Evolutionary conservation across 768 basidiomycete species (phyloP).

Genomic region (Wakefieldia striispora): DNA sequence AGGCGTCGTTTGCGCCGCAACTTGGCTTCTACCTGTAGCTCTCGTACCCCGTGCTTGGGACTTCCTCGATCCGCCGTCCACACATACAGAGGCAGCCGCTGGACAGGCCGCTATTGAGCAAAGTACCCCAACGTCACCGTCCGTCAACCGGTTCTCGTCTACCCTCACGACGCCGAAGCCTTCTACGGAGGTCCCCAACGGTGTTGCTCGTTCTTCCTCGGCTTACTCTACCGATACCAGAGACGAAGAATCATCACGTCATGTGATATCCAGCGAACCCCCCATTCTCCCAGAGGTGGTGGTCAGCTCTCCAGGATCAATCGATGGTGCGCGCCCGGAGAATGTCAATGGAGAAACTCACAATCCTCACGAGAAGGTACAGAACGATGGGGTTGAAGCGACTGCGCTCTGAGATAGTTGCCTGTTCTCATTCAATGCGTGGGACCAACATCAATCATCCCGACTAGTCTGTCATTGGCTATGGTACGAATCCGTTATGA

Average conservation of each 20-base stretch:
- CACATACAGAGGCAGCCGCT: conserved; percentile 21
- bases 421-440: background rate
- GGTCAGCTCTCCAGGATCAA: conserved; percentile 34
- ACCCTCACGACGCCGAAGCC: conserved; percentile 28
- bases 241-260: conserved; percentile 26
- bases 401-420: conserved; percentile 14
- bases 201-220: conserved; percentile 26
- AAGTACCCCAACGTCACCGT: conserved; percentile 21
- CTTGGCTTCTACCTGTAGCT: conserved; percentile 86
- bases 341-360: conserved; percentile 14
- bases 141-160: conserved; percentile 22
- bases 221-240: conserved; percentile 30
- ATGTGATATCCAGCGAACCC: conserved; percentile 26
- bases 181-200: conserved; percentile 23
- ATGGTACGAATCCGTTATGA: background rate
- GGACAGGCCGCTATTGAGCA: conserved; percentile 10
- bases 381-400: conserved; percentile 19
- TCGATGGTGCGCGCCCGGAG: conserved; percentile 25
- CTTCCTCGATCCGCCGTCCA: conserved; percentile 47
- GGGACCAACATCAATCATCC: background rate
- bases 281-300: conserved; percentile 35
- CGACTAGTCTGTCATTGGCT: background rate
- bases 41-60: conserved; percentile 82
- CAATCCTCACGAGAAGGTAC: conserved; percentile 16
- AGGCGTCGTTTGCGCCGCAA: conserved; percentile 86